These are phyloP conservation scores for Penicillium pulvis DNA, from an alignment of 495 filamentous ascomycete genomes.

Conservation along the genomic window DNA sequence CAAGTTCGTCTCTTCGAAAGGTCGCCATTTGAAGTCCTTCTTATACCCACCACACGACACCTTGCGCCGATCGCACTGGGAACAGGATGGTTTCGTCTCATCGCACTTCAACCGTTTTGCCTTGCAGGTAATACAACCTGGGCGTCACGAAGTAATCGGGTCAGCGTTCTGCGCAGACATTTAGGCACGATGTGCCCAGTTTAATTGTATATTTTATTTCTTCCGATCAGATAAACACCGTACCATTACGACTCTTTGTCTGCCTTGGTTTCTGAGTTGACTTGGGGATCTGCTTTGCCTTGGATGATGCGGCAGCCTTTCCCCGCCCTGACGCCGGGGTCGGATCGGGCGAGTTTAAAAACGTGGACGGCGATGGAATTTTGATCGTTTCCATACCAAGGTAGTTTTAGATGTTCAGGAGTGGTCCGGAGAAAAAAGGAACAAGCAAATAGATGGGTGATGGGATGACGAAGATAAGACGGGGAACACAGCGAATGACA, in stretches of 20 bases:
- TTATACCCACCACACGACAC: constrained; percentile 78
- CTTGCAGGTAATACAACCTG: constrained; percentile 83
- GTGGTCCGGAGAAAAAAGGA: not conserved
- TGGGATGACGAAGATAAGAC: constrained; percentile 16
- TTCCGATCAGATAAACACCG: constrained; percentile 27
- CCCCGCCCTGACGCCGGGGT: constrained; percentile 28
- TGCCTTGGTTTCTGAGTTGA: constrained; percentile 64
- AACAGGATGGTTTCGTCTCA: constrained; percentile 74
- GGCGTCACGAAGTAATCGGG: constrained; percentile 26
- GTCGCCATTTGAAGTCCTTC: constrained; percentile 83
- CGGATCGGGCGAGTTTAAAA: constrained; percentile 50
- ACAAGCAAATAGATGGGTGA: not conserved
- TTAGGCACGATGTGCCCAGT: constrained; percentile 4
- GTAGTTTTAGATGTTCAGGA: constrained; percentile 2
- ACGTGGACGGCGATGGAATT: constrained; percentile 65
- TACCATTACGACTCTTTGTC: constrained; percentile 84
- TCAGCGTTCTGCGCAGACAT: constrained; percentile 36
- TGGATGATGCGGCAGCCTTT: constrained; percentile 35
- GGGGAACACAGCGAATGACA: constrained; percentile 15
- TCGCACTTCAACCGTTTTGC: constrained; percentile 81
- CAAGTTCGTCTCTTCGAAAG: constrained; percentile 70
- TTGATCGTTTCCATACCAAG: constrained; percentile 61
- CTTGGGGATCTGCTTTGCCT: constrained; percentile 26
- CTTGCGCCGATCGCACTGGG: constrained; percentile 70
- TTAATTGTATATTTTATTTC: constrained; percentile 5